phyloP scores from a whole-genome alignment of 1,139 yeast species.

The Magnusiomyces suaveolens region DNA sequence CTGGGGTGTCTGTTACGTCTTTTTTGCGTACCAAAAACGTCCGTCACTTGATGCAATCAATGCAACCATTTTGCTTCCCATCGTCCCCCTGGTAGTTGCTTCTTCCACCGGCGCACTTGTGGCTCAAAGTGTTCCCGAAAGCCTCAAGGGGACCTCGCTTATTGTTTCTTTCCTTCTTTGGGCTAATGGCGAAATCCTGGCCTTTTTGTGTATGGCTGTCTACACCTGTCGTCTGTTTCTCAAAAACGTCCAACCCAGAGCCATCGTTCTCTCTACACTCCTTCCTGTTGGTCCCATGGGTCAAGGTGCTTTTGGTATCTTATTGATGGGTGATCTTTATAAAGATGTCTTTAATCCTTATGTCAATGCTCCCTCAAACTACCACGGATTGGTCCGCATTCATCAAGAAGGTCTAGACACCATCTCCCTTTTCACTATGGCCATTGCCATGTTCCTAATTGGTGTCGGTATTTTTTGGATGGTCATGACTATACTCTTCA shows the following conservation, averaged over 20 bases:
- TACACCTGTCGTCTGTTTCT: conserved; percentile 51
- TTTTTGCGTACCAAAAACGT: conserved; percentile 35
- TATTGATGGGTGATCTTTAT: conserved; percentile 42
- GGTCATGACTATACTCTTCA: conserved; percentile 36
- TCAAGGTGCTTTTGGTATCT: conserved; percentile 65
- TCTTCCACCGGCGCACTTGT: conserved; percentile 57
- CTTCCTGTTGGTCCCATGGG: conserved; percentile 66
- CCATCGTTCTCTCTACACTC: conserved; percentile 44
- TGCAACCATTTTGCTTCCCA: conserved; percentile 52
- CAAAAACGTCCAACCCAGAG: conserved; percentile 48
- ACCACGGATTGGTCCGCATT: neutral
- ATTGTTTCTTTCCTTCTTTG: conserved; percentile 50
- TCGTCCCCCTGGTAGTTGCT: conserved; percentile 68
- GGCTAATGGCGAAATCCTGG: conserved; percentile 57
- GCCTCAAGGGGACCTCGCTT: conserved; percentile 43
- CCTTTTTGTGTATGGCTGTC: conserved; percentile 47
- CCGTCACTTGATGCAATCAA: conserved; percentile 25
- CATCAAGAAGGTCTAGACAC: neutral
- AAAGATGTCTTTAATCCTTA: conserved; percentile 15
- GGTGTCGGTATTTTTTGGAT: conserved; percentile 60
- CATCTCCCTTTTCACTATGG: conserved; percentile 16
- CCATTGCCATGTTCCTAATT: conserved; percentile 41
- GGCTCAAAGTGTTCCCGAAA: conserved; percentile 36
- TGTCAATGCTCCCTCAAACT: neutral
- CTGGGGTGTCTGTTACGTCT: conserved; percentile 44